phyloP scores from a whole-genome alignment of 2,329 filamentous ascomycete species.

The Graphium sp. region DNA sequence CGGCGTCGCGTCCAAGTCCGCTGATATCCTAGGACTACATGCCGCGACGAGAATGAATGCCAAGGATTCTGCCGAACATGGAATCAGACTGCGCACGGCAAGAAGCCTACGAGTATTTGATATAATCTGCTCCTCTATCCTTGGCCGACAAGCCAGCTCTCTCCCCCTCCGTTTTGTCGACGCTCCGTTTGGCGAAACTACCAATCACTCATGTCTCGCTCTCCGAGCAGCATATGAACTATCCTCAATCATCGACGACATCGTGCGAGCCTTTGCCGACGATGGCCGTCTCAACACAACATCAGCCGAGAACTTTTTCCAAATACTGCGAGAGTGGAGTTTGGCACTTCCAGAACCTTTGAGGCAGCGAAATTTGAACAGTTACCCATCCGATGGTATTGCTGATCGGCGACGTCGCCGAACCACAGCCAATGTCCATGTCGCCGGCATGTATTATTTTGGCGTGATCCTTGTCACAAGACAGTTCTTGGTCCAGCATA shows the following conservation, averaged over 20 bases:
- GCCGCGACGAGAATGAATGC: conserved; percentile 9
- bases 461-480: conserved; percentile 7
- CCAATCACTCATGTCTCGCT: conserved; percentile 3
- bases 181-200: not conserved
- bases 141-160: conserved; percentile 5
- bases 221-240: conserved; percentile 5
- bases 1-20: conserved; percentile 33
- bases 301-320: conserved; percentile 4
- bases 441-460: conserved; percentile 8
- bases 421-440: conserved; percentile 6
- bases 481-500: conserved; percentile 6
- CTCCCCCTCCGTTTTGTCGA: conserved; percentile 1
- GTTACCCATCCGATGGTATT: not conserved
- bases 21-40: conserved; percentile 32
- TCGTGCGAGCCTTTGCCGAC: conserved; percentile 3
- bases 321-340: conserved; percentile 4
- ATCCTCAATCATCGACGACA: conserved; percentile 4
- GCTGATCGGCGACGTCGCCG: conserved; percentile 3
- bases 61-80: conserved; percentile 2
- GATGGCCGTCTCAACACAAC: conserved; percentile 1
- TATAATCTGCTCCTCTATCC: conserved; percentile 7
- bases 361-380: conserved; percentile 1
- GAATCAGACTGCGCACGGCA: conserved; percentile 8
- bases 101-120: conserved; percentile 7
- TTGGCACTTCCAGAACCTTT: conserved; percentile 2